Percentiles rank a stretch among this genome's conserved stretches.
Conservation (phyloP, 2,329 filamentous ascomycete genomes). For the Claviceps africana region DNA sequence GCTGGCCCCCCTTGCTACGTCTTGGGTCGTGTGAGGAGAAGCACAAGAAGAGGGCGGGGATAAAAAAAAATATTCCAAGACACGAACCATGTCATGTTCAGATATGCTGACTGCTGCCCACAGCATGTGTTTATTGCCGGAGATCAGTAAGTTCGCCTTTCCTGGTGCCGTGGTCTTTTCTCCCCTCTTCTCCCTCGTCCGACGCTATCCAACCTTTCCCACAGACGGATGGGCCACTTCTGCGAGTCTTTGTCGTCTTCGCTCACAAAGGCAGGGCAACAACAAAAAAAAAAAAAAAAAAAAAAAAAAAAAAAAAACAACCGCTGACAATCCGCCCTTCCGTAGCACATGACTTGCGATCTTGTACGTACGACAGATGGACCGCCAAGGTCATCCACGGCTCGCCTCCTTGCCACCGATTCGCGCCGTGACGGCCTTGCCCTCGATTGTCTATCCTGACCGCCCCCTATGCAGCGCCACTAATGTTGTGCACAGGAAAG, state of each 20-base stretch:
- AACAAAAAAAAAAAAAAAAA: neutral
- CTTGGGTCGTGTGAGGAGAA: neutral
- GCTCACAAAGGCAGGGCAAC: neutral
- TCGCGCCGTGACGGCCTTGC: neutral
- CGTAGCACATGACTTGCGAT: constrained; percentile 83
- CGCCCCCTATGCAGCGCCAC: constrained; percentile 9
- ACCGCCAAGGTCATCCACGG: neutral
- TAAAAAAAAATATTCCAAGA: neutral
- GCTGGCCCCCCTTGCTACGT: neutral
- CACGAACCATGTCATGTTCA: neutral
- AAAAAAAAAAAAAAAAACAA: neutral
- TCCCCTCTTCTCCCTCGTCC: neutral
- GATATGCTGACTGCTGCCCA: neutral
- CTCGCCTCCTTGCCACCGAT: neutral
- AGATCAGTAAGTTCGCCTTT: constrained; percentile 63
- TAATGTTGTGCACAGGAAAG: constrained; percentile 51
- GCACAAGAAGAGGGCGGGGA: too few species aligned
- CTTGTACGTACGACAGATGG: constrained; percentile 49
- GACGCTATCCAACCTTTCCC: neutral
- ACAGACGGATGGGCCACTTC: neutral
- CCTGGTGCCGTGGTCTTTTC: neutral
- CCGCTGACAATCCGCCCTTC: constrained; percentile 9
- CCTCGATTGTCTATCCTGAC: constrained; percentile 1
- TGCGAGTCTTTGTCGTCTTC: neutral
- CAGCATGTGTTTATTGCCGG: constrained; percentile 78